Evolutionary conservation across 495 filamentous ascomycete species (phyloP).

Genomic region (Podospora conica): DNA sequence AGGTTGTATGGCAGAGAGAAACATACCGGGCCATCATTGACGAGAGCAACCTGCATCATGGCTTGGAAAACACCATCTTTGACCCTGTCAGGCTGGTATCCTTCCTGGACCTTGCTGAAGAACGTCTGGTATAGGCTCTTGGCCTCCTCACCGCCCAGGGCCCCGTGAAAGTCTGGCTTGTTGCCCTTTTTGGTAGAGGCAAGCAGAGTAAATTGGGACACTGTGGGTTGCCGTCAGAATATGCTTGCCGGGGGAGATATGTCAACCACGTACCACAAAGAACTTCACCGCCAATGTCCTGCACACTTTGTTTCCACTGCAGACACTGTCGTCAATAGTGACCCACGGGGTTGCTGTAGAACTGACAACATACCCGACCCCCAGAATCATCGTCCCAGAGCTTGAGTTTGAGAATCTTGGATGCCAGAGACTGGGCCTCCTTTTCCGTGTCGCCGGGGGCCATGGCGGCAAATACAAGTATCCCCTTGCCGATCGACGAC

Average conservation of each 20-base stretch:
- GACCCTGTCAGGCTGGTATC: slow-evolving; percentile 69
- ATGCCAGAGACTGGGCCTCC: slow-evolving; percentile 75
- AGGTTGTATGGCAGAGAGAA: neutral
- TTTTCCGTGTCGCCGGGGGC: slow-evolving; percentile 85
- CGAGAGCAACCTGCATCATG: slow-evolving; percentile 94
- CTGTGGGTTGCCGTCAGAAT: slow-evolving; percentile 36
- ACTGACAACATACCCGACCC: slow-evolving; percentile 40
- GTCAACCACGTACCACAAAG: slow-evolving; percentile 64
- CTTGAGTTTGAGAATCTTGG: slow-evolving; percentile 81
- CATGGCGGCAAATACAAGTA: slow-evolving; percentile 88
- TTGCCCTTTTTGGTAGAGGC: slow-evolving; percentile 88
- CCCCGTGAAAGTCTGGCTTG: slow-evolving; percentile 93
- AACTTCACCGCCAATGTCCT: slow-evolving; percentile 82
- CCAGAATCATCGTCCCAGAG: slow-evolving; percentile 79
- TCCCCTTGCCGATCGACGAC: slow-evolving; percentile 81
- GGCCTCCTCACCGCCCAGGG: slow-evolving; percentile 69
- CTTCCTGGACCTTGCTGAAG: slow-evolving; percentile 63
- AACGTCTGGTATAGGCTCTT: slow-evolving; percentile 78
- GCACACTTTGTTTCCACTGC: slow-evolving; percentile 83
- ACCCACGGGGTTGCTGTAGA: neutral
- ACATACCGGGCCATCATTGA: slow-evolving; percentile 92
- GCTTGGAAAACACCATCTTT: slow-evolving; percentile 95
- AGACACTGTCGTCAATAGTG: slow-evolving; percentile 3
- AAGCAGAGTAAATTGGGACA: slow-evolving; percentile 97
- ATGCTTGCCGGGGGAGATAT: neutral